phyloP scores from a whole-genome alignment of 2,329 filamentous ascomycete species.

The Venturia nashicola region DNA sequence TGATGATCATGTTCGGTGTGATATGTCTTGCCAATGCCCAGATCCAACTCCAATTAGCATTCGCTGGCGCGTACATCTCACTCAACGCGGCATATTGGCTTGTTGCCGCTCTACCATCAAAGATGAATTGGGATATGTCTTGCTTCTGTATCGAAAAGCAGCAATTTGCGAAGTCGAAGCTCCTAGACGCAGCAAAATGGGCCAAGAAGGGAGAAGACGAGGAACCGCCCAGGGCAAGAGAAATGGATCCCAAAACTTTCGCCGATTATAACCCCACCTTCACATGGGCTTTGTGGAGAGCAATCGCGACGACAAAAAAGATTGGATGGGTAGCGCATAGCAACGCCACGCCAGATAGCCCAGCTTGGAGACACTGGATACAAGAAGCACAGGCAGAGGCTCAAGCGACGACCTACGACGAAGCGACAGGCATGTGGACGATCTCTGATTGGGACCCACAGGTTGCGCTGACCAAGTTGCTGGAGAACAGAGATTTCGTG shows the following conservation, averaged over 20 bases:
- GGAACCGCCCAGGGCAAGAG: neutral
- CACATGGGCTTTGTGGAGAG: slow-evolving; percentile 37
- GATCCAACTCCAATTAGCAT: slow-evolving; percentile 34
- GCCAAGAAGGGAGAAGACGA: neutral
- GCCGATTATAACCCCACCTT: slow-evolving; percentile 22
- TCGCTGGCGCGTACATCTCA: slow-evolving; percentile 37
- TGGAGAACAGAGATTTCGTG: neutral
- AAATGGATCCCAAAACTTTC: neutral
- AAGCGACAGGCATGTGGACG: neutral
- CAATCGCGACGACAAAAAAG: slow-evolving; percentile 32
- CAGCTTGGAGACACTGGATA: slow-evolving; percentile 30
- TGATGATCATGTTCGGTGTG: slow-evolving; percentile 40
- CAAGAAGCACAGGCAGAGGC: slow-evolving; percentile 17
- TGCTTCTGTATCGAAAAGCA: slow-evolving; percentile 30
- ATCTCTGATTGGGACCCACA: neutral
- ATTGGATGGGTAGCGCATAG: slow-evolving; percentile 29
- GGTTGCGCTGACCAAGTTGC: neutral
- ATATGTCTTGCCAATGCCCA: slow-evolving; percentile 37
- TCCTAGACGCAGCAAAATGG: too few species aligned
- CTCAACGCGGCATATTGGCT: slow-evolving; percentile 39
- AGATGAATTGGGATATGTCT: slow-evolving; percentile 35
- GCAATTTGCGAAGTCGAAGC: slow-evolving; percentile 17
- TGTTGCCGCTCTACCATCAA: slow-evolving; percentile 34
- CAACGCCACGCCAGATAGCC: slow-evolving; percentile 29
- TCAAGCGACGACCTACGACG: neutral